Conservation (phyloP, 2,329 filamentous ascomycete species). For the Xenoacremonium recifei region DNA sequence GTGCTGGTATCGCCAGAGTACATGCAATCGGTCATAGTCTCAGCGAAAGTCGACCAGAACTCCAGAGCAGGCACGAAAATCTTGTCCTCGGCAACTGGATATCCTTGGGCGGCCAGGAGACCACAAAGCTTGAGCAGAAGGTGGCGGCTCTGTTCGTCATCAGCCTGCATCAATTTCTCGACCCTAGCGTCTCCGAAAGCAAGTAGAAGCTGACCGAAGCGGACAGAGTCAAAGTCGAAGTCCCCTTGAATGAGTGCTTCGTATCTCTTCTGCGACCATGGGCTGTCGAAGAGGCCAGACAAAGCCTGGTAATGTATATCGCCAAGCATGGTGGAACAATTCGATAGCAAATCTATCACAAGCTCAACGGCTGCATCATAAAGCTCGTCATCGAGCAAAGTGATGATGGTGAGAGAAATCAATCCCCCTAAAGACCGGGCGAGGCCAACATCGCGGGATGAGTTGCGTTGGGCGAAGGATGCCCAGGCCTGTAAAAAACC, state of each 20-base stretch:
- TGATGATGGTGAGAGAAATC: slow-evolving; percentile 58
- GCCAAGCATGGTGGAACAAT: slow-evolving; percentile 63
- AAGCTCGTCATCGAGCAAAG: slow-evolving; percentile 56
- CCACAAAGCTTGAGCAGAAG: slow-evolving; percentile 61
- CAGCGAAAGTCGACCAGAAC: slow-evolving; percentile 78
- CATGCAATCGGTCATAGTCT: slow-evolving; percentile 60
- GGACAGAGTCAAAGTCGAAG: slow-evolving; percentile 61
- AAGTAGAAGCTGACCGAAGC: slow-evolving; percentile 65
- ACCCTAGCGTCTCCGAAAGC: slow-evolving; percentile 68
- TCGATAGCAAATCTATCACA: slow-evolving; percentile 63
- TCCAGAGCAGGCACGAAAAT: slow-evolving; percentile 74
- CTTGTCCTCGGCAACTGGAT: slow-evolving; percentile 69
- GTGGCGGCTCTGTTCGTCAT: slow-evolving; percentile 47
- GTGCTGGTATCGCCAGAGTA: slow-evolving; percentile 48
- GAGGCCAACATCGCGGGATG: slow-evolving; percentile 55
- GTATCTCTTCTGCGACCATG: slow-evolving; percentile 58
- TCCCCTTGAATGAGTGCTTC: slow-evolving; percentile 56
- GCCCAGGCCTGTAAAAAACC: slow-evolving; percentile 61
- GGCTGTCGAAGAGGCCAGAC: slow-evolving; percentile 57
- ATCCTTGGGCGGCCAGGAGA: slow-evolving; percentile 64
- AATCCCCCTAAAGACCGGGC: slow-evolving; percentile 59
- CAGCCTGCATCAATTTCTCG: slow-evolving; percentile 54
- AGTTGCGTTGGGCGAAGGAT: slow-evolving; percentile 66
- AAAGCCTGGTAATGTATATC: slow-evolving; percentile 57
- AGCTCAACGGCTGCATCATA: slow-evolving; percentile 63